Conservation (phyloP, 208 protist genomes). For the Tritrichomonas musculus region DNA sequence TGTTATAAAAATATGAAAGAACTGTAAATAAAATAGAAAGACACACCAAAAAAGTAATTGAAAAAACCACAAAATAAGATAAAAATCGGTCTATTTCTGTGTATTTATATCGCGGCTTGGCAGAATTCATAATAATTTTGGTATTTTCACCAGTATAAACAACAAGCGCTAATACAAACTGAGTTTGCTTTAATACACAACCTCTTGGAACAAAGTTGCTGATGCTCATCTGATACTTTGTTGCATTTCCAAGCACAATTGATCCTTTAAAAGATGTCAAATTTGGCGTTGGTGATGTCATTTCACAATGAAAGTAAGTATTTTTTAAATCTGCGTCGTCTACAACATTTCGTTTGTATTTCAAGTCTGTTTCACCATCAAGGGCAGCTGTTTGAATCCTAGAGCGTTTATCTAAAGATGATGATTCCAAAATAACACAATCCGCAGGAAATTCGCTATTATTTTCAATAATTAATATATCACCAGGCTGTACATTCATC, state of each 20-base stretch:
- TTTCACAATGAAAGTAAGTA: background rate
- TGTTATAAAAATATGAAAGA: slow-evolving; percentile 35
- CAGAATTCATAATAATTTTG: slow-evolving; percentile 57
- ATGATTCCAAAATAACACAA: slow-evolving; percentile 83
- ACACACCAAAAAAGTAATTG: slow-evolving; percentile 50
- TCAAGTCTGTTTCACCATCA: slow-evolving; percentile 98
- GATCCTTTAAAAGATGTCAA: background rate
- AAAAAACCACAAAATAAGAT: slow-evolving; percentile 47
- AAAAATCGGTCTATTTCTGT: slow-evolving; percentile 50
- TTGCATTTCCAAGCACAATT: background rate
- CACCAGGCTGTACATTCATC: slow-evolving; percentile 73
- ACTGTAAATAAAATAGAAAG: slow-evolving; percentile 47
- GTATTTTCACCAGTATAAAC: slow-evolving; percentile 60
- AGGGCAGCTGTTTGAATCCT: slow-evolving; percentile 95
- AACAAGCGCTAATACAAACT: background rate
- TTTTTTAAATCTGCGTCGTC: slow-evolving; percentile 32
- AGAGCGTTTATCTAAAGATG: slow-evolving; percentile 73
- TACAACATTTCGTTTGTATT: slow-evolving; percentile 61
- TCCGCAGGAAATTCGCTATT: slow-evolving; percentile 85
- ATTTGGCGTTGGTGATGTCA: slow-evolving; percentile 77
- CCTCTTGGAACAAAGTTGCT: slow-evolving; percentile 43
- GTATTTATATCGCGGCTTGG: slow-evolving; percentile 42
- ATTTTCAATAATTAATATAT: slow-evolving; percentile 74
- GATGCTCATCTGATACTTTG: background rate
- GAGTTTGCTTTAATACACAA: slow-evolving; percentile 55